Evolutionary conservation across 805 yeast species (phyloP), one percentile per base, ranked within the genome.

Genomic region (Kuraishia ogatae): DNA sequence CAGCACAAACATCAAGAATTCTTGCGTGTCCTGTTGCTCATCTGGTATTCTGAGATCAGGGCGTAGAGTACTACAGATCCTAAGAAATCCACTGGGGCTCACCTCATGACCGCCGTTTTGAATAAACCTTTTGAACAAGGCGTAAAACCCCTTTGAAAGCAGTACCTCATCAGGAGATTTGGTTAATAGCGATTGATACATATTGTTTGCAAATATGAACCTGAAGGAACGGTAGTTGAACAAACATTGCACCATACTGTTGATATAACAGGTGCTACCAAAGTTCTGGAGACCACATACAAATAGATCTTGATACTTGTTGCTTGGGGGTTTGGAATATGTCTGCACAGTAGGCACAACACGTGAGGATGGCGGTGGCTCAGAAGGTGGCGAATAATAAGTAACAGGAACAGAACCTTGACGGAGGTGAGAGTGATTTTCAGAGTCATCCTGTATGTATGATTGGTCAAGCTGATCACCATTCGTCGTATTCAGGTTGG

Each of bases 1-100:
- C 59, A 87, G 69, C 11, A 87, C 59, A 57, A 87, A 81, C 65
- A 86, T 74, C 50, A 88, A 67, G 62, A 86, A 86, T 61, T 88
- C 94, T 54, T 87, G 90, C 1, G 92, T 84, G 66, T 88, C 96
- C 63, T 88, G 94, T 62, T 88, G 96, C 61, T 85, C 89, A 60
- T 77, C 68, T 0, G 93, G 93, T 13, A 87, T 85, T 59, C 74
- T 71, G 54, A 86, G 76, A 61, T 84, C 89, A 0, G 91, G 91
- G 59, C 85, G 81, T 22, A 85, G 63, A 1, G 73, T 66, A 50
- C 83, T 75, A 48, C 87, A 72, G 1, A 65, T 53, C 19, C 62
- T 59, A 23, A 70, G 59, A 61, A 87, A 86, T 49, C 81, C 79
- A 8, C 80, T 76, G 2, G 93, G 91, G 1, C 84, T 82, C 39